phyloP scores from a whole-genome alignment of 1,284 basidiomycete genomes.

The Trametes hirsuta region DNA sequence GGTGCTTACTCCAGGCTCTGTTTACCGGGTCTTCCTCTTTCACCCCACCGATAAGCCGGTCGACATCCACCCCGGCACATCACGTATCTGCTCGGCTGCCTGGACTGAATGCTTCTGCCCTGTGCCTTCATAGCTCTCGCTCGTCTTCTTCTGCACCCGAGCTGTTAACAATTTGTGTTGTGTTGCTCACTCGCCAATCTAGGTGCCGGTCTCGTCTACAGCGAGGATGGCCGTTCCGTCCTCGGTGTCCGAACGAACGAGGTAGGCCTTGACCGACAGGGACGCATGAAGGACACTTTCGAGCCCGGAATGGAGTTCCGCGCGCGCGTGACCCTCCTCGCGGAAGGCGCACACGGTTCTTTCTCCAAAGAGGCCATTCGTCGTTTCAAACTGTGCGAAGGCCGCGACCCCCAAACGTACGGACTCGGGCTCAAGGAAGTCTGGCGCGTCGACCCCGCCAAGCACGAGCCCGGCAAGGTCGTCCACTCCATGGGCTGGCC shows the following conservation, averaged over 20 bases:
- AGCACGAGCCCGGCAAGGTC: constrained; percentile 84
- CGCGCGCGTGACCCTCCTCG: constrained; percentile 92
- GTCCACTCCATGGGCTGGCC: constrained; percentile 97
- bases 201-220: constrained; percentile 82
- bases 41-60: too few relatives aligned
- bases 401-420: constrained; percentile 94
- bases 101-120: too few relatives aligned
- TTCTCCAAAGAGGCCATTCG: constrained; percentile 84
- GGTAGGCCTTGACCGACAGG: constrained; percentile 86
- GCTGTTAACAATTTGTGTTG: too few relatives aligned
- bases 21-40: too few relatives aligned
- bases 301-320: constrained; percentile 98
- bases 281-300: constrained; percentile 85
- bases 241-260: constrained; percentile 93
- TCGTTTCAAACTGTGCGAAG: constrained; percentile 77
- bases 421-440: constrained; percentile 98
- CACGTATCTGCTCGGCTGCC: too few relatives aligned
- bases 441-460: constrained; percentile 85
- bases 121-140: too few relatives aligned
- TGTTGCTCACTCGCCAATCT: too few relatives aligned
- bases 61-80: too few relatives aligned
- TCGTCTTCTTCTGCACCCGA: too few relatives aligned
- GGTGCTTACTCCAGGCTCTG: too few relatives aligned
- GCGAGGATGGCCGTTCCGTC: constrained; percentile 69
- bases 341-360: constrained; percentile 95